Evolutionary conservation across 176 grass and related monocot genomes (phyloP), one percentile per base, ranked within the genome.

Genomic region (Thinopyrum elongatum): DNA sequence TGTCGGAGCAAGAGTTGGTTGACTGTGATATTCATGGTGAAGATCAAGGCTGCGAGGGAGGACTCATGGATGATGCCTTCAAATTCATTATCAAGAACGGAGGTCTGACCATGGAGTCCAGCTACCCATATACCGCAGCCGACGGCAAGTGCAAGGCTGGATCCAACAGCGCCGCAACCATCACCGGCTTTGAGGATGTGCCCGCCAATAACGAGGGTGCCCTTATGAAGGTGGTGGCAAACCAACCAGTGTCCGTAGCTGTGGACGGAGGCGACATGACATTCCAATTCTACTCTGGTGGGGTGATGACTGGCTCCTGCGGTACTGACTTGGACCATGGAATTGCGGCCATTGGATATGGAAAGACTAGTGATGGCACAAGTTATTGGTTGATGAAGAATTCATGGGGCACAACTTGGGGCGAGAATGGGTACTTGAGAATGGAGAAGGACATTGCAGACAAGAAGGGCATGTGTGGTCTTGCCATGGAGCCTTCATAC

Each of bases 1-100:
- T 90, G 17, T 93, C 81, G 1, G 81, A 93, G 46, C 91, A 93
- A 78, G 88, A 93, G 31, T 41, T 93, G 2, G 86, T 90, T 77
- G 88, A 88, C 0, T 93, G 88, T 19, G 76, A 93, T 6, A 60
- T 79, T 10, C 64, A 83, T 27, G 85, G 76, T 1, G 28, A 81
- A 53, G 66, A 90, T 27, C 74, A 93, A 38, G 85, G 88, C 3
- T 93, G 88, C 10, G n/a, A 81, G 3, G 85, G 91, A 5, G 91
- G 91, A 1, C 42, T 75, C 30, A 85, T 88, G 85, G 85, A 90
- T 27, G 58, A 69, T 0, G 85, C 91, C 61, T 93, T 90, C 73
- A 75, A 93, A 28, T 93, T 87, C 78, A 65, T 87, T 61, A 76
- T 87, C 27, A 62, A 80, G 12, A 80, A 80, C 0, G 51, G 65